Evolutionary conservation across 2,329 filamentous ascomycete species (phyloP), one percentile per base, ranked within the genome.

Genomic region (Pseudomassariella vexata): DNA sequence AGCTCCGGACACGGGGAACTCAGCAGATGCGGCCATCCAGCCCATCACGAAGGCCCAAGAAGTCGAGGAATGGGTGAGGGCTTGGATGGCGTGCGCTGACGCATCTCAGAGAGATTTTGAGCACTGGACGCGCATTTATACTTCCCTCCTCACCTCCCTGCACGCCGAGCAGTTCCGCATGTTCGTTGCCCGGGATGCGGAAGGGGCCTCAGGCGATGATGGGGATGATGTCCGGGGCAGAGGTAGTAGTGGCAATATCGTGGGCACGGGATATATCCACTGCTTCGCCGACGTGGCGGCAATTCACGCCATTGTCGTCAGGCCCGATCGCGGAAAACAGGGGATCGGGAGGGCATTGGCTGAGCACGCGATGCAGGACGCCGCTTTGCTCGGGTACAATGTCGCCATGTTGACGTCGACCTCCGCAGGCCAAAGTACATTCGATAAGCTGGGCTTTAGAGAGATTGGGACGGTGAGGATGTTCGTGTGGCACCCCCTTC

Each of bases 111-210:
- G 11, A n/a, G 21, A 15, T 22, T 28, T 40, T 9, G 18, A 10
- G 17, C 40, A 40, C 28, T 42, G 40, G 40, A 36, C 26, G 6
- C 19, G 24, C 5, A 33, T 40, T 21, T 42, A 40, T 29, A 16
- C n/a, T 11, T 12, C 16, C 18, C 19, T 42, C n/a, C 17, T 37
- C 9, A 19, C 12, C 2, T 19, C 29, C n/a, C 35, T 42, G 12
- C 32, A 36, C 9, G 18, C 28, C 5, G 24, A 32, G 10, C 40
- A 42, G 30, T 42, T 42, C 31, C 22, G 34, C 19, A 40, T 42
- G 40, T 40, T 38, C 22, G 35, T 32, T 7, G 37, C 35, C 11
- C 12, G 16, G 11, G 10, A 11, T 7, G 24, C 18, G 17, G 15
- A 17, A n/a, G 19, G 12, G 2, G 15, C 24, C 7, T 8, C n/a